Conservation (phyloP, 2,329 filamentous ascomycete genomes). For the Mycosphaerella sp. region DNA sequence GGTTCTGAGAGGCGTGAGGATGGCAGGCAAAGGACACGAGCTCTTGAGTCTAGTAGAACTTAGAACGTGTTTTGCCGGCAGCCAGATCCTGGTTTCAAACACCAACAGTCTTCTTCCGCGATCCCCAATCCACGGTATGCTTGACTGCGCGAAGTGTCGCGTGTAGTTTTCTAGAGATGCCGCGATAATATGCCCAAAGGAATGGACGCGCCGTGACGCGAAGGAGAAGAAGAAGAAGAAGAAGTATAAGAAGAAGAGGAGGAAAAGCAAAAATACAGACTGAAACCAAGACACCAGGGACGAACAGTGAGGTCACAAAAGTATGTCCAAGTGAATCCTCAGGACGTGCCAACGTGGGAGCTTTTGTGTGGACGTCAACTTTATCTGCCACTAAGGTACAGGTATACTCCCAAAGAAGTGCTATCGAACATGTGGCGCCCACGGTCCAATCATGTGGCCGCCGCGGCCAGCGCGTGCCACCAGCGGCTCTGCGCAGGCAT, state of each 20-base stretch:
- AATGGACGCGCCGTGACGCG: slow-evolving; percentile 1
- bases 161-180: not conserved
- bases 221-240: not conserved
- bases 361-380: too few relatives aligned
- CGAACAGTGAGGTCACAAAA: too few relatives aligned
- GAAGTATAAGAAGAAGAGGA: not conserved
- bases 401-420: not conserved
- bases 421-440: slow-evolving; percentile 7
- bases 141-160: not conserved
- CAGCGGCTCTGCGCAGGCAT: slow-evolving; percentile 3
- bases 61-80: not conserved
- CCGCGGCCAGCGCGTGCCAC: not conserved
- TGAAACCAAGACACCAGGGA: too few relatives aligned
- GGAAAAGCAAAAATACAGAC: not conserved
- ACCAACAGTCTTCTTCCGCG: not conserved
- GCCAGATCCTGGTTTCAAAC: not conserved
- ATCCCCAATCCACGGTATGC: not conserved
- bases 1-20: not conserved
- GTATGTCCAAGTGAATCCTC: too few relatives aligned
- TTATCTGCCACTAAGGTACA: too few relatives aligned
- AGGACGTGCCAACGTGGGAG: too few relatives aligned
- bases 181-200: not conserved
- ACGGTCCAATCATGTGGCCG: not conserved
- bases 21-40: too few relatives aligned
- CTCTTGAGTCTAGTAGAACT: too few relatives aligned